These are phyloP conservation scores for Ceratobasidium sp. DNA, from an alignment of 1,284 basidiomycete species.

Conservation along the genomic window DNA sequence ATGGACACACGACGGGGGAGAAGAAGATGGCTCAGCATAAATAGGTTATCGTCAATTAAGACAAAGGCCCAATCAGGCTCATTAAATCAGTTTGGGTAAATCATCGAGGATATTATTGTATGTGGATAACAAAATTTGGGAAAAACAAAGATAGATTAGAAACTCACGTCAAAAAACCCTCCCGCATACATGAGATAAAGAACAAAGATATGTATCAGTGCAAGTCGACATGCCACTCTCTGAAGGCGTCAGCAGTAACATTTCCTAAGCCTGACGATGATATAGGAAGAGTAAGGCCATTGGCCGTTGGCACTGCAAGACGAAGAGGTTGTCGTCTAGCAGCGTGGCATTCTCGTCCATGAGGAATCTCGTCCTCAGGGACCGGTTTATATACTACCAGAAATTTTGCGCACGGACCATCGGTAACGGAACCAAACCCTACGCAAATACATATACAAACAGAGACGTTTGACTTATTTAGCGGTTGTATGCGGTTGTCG, in stretches of 20 bases:
- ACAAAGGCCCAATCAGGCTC: constrained; percentile 43
- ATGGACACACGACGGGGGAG: neutral
- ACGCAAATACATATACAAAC: constrained; percentile 12
- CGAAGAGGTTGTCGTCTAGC: constrained; percentile 23
- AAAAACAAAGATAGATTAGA: neutral
- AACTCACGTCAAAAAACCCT: too few relatives aligned
- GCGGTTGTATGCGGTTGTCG: too few relatives aligned
- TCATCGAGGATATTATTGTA: too few relatives aligned
- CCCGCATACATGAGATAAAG: too few relatives aligned
- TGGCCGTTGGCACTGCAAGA: constrained; percentile 40
- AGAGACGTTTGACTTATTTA: too few relatives aligned
- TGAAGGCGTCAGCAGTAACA: constrained; percentile 45
- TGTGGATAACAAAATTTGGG: neutral
- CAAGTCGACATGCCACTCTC: constrained; percentile 47
- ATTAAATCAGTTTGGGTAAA: constrained; percentile 12
- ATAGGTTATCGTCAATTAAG: constrained; percentile 43
- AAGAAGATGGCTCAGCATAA: constrained; percentile 31
- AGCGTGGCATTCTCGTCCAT: constrained; percentile 43
- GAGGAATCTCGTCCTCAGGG: constrained; percentile 1
- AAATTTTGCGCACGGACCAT: constrained; percentile 32
- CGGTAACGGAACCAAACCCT: constrained; percentile 15
- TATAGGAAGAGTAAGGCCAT: constrained; percentile 31
- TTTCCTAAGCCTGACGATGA: constrained; percentile 44
- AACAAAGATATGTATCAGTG: constrained; percentile 34
- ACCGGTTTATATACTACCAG: constrained; percentile 34